These are phyloP conservation scores for Pueraria montana DNA, from an alignment of 306 rosid genomes.

Conservation along the genomic window DNA sequence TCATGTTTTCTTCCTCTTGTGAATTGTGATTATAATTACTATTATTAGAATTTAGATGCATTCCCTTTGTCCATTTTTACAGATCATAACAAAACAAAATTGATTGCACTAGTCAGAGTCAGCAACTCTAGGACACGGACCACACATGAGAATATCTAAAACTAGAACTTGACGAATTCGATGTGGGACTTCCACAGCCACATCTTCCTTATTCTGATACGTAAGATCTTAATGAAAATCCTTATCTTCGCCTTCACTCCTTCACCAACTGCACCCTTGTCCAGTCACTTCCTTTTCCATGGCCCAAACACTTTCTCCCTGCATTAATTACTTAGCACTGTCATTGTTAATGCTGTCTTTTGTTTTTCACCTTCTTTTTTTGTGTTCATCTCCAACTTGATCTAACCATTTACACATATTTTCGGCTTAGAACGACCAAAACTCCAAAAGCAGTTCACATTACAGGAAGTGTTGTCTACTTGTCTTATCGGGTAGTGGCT, in stretches of 20 bases:
- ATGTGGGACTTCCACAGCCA: conserved; percentile 53
- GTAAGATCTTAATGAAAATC: conserved; percentile 34
- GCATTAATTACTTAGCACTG: conserved; percentile 3
- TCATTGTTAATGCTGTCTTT: neutral
- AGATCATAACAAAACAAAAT: neutral
- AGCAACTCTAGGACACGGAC: neutral
- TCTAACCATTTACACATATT: neutral
- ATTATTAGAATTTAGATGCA: neutral
- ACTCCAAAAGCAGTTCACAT: conserved; percentile 3
- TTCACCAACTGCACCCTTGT: conserved; percentile 41
- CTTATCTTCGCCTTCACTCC: conserved; percentile 49
- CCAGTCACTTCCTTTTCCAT: conserved; percentile 51
- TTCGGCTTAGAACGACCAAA: neutral
- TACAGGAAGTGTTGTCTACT: neutral
- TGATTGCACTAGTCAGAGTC: neutral
- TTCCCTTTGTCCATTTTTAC: neutral
- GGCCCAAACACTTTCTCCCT: neutral
- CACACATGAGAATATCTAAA: conserved; percentile 45
- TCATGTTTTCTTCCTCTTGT: too few species aligned
- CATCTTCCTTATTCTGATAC: conserved; percentile 39
- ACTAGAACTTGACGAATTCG: neutral
- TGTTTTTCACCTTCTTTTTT: neutral
- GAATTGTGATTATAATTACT: too few species aligned
- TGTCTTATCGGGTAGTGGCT: neutral
- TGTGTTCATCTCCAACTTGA: neutral